A percentile compares a stretch with the other conserved stretches of the same genome.
Evolutionary conservation across 2,329 filamentous ascomycete genomes (phyloP).

Genomic region (Juglanconis sp.): DNA sequence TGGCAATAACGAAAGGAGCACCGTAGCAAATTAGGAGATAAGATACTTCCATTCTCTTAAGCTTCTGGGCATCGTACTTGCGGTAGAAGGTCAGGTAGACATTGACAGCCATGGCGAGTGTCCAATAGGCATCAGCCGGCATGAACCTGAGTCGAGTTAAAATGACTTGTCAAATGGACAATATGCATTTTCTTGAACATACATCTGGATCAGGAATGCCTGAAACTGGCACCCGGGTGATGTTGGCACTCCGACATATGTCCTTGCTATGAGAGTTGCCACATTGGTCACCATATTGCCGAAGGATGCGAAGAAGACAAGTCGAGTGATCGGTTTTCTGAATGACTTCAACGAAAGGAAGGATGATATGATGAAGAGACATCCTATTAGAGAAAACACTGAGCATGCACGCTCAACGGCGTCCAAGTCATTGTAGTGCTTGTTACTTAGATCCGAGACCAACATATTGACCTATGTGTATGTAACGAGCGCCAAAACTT

Average conservation of each 20-base stretch:
- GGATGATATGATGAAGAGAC: constrained; percentile 67
- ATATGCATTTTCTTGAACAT: constrained; percentile 29
- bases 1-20: constrained; percentile 64
- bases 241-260: constrained; percentile 47
- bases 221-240: constrained; percentile 67
- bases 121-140: constrained; percentile 73
- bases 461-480: not conserved
- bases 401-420: constrained; percentile 67
- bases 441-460: not conserved
- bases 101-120: constrained; percentile 78
- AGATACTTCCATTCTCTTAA: constrained; percentile 66
- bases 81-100: constrained; percentile 79
- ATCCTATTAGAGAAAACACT: constrained; percentile 67
- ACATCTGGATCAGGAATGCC: constrained; percentile 80
- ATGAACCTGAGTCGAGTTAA: constrained; percentile 60
- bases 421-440: constrained; percentile 38
- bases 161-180: not conserved
- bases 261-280: constrained; percentile 68
- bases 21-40: constrained; percentile 72
- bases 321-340: constrained; percentile 83
- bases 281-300: constrained; percentile 78
- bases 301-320: constrained; percentile 80
- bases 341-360: constrained; percentile 68
- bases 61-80: constrained; percentile 62
- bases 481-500: not conserved